A percentile compares a stretch with the other conserved stretches of the same genome.
Conservation (phyloP, 164 flowering plant species). For the Dillenia turbinata region DNA sequence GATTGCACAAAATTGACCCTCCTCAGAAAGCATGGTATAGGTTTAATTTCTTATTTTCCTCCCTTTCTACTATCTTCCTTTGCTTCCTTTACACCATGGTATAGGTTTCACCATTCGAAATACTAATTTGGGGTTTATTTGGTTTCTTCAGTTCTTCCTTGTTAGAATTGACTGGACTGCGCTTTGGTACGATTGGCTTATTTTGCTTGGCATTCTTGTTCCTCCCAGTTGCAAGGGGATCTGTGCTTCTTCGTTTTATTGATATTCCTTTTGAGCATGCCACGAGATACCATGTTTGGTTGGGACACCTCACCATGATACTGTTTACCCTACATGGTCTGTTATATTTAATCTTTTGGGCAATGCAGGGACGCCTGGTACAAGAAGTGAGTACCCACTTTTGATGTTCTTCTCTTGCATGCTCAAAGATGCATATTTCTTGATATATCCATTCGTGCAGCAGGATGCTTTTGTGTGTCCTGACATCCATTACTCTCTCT, state of each 20-base stretch:
- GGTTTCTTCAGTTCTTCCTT: slow-evolving; percentile 35
- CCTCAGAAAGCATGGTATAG: no score
- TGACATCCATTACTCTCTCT: no score
- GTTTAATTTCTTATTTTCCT: neutral
- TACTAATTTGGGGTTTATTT: neutral
- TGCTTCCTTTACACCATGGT: neutral
- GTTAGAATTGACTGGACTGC: slow-evolving; percentile 56
- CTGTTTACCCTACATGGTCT: slow-evolving; percentile 79
- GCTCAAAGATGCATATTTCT: neutral
- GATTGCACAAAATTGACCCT: no score
- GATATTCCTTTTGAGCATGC: slow-evolving; percentile 98
- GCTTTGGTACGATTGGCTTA: slow-evolving; percentile 64
- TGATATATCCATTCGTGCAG: neutral
- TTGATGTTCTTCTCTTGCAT: slow-evolving; percentile 8
- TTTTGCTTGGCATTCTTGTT: slow-evolving; percentile 79
- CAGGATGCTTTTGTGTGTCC: neutral
- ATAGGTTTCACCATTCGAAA: no score
- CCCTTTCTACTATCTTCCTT: neutral
- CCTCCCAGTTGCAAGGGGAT: slow-evolving; percentile 84
- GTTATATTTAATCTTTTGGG: slow-evolving; percentile 57
- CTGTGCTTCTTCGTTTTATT: slow-evolving; percentile 73
- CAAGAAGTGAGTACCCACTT: slow-evolving; percentile 37
- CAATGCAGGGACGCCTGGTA: slow-evolving; percentile 52
- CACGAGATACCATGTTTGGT: slow-evolving; percentile 88
- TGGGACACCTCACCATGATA: slow-evolving; percentile 88